Evolutionary conservation across 495 filamentous ascomycete genomes (phyloP).

Genomic region (Hypoxylon perforatum): DNA sequence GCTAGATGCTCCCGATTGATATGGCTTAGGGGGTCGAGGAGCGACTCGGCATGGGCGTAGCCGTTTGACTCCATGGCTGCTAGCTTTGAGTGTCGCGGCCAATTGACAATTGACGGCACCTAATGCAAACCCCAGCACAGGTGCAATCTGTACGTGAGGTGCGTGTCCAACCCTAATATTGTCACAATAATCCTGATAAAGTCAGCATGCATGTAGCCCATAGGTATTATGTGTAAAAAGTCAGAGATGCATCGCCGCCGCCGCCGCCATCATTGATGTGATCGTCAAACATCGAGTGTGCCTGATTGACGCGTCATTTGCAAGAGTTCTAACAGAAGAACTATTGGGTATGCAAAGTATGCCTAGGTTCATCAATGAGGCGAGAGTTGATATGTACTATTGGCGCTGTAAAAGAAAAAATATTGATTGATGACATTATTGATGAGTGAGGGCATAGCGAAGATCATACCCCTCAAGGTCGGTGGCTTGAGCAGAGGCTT

Average conservation of each 20-base stretch:
- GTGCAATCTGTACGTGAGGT: conserved; percentile 22
- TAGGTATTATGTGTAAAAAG: neutral
- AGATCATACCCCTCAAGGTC: conserved; percentile 1
- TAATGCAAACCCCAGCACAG: conserved; percentile 29
- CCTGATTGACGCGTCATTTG: neutral
- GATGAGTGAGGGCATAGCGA: conserved; percentile 14
- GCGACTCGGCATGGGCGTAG: conserved; percentile 44
- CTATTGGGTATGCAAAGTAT: neutral
- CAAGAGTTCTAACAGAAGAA: neutral
- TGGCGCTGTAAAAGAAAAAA: conserved; percentile 7
- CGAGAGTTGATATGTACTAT: neutral
- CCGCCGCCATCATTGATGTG: conserved; percentile 3
- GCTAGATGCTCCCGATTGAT: conserved; percentile 44
- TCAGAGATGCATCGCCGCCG: conserved; percentile 29
- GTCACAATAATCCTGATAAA: conserved; percentile 14
- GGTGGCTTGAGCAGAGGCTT: conserved; percentile 11
- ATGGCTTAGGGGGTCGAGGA: conserved; percentile 49
- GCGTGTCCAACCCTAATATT: conserved; percentile 6
- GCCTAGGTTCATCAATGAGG: neutral
- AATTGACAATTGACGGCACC: conserved; percentile 36
- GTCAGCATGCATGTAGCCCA: conserved; percentile 17
- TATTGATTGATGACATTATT: conserved; percentile 14
- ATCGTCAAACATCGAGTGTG: conserved; percentile 7
- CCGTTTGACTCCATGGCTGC: conserved; percentile 46
- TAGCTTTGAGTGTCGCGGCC: conserved; percentile 26